Percentiles rank a stretch among this genome's conserved stretches.
These are phyloP conservation scores for Pilatotrama ljubarskyi DNA, from an alignment of 768 basidiomycete species.

Conservation along the genomic window DNA sequence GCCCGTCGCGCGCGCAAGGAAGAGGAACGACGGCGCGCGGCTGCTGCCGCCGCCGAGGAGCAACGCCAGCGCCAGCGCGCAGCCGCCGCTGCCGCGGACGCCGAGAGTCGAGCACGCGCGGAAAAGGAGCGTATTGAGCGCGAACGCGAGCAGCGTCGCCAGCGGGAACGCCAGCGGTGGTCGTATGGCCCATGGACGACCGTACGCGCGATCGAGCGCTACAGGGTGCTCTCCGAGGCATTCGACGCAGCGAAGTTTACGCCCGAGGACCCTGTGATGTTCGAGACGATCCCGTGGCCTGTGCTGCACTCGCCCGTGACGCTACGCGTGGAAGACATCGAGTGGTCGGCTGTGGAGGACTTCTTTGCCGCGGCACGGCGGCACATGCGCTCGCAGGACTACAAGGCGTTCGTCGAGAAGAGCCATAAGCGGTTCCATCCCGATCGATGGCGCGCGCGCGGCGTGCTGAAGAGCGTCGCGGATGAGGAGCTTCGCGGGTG, in stretches of 20 bases:
- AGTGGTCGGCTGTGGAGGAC: constrained; percentile 67
- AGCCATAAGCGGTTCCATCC: constrained; percentile 78
- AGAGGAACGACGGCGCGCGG: constrained; percentile 21
- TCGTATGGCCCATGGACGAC: constrained; percentile 61
- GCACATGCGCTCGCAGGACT: constrained; percentile 61
- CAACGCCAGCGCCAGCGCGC: constrained; percentile 30
- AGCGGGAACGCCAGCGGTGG: constrained; percentile 54
- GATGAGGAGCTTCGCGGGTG: constrained; percentile 60
- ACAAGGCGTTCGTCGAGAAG: constrained; percentile 63
- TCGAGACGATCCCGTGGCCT: constrained; percentile 76
- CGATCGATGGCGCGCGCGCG: constrained; percentile 74
- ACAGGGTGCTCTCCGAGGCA: constrained; percentile 54
- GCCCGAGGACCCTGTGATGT: constrained; percentile 50
- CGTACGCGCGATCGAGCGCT: constrained; percentile 69
- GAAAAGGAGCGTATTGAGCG: constrained; percentile 34
- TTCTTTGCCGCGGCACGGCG: constrained; percentile 61
- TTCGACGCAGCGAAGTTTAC: constrained; percentile 67
- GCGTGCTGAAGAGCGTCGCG: constrained; percentile 55
- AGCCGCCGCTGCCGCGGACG: constrained; percentile 23
- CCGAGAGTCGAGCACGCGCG: constrained; percentile 33
- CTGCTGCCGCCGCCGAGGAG: constrained; percentile 20
- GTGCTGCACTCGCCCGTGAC: constrained; percentile 53
- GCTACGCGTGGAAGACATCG: constrained; percentile 64
- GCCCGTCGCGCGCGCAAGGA: constrained; percentile 10
- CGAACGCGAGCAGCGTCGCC: constrained; percentile 44